These are phyloP conservation scores for Raphanus raphanistrum DNA, from an alignment of 345 rosid genomes.

Conservation along the genomic window DNA sequence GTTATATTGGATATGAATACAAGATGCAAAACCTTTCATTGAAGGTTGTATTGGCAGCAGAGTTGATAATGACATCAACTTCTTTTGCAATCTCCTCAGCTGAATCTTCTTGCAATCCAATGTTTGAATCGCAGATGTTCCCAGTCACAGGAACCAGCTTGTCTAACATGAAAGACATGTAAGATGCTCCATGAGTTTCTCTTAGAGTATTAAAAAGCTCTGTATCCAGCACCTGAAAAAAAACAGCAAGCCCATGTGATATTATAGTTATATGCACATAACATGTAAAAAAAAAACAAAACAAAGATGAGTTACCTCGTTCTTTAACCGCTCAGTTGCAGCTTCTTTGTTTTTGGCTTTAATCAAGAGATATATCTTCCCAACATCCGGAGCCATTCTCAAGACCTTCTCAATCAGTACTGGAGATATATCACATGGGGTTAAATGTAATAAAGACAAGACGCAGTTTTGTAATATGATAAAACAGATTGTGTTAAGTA, in stretches of 20 bases:
- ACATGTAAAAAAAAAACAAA: neutral
- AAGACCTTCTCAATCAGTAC: constrained; percentile 91
- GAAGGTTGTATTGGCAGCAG: constrained; percentile 83
- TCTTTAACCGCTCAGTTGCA: constrained; percentile 67
- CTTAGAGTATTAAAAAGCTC: constrained; percentile 77
- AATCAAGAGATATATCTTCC: constrained; percentile 80
- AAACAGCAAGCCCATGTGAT: constrained; percentile 4
- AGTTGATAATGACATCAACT: constrained; percentile 67
- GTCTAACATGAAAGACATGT: constrained; percentile 67
- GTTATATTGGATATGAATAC: neutral
- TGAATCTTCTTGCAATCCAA: constrained; percentile 68
- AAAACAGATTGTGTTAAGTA: neutral
- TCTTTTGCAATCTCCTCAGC: constrained; percentile 59
- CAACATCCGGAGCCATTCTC: constrained; percentile 80
- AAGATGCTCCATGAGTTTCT: constrained; percentile 76
- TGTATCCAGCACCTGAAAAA: constrained; percentile 62
- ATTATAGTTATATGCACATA: constrained; percentile 17
- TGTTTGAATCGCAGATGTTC: constrained; percentile 60
- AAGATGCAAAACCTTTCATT: constrained; percentile 59
- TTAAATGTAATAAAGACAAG: neutral
- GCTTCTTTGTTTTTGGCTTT: constrained; percentile 75
- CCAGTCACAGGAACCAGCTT: constrained; percentile 86
- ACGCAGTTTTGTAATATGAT: neutral
- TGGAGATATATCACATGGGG: constrained; percentile 27
- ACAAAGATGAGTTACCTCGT: constrained; percentile 53